Percentiles rank a stretch among this genome's conserved stretches.
These are phyloP conservation scores for Cyberlindnera samutprakarnensis DNA, from an alignment of 805 yeast species.

Conservation along the genomic window DNA sequence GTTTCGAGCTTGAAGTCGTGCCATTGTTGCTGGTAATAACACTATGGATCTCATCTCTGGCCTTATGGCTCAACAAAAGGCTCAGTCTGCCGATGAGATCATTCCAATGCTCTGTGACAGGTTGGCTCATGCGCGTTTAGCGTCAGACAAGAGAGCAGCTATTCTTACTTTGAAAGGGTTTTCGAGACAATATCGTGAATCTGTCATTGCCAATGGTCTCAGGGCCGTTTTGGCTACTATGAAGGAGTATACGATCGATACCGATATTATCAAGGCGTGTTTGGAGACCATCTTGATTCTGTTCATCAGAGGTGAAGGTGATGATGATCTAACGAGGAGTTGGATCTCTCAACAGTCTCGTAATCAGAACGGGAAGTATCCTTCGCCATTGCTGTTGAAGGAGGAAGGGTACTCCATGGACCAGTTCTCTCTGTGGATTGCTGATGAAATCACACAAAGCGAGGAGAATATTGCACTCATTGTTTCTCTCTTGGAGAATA, in stretches of 20 bases:
- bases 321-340: conserved; percentile 56
- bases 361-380: conserved; percentile 67
- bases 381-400: conserved; percentile 59
- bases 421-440: conserved; percentile 89
- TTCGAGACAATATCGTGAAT: conserved; percentile 81
- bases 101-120: conserved; percentile 87
- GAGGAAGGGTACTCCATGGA: conserved; percentile 45
- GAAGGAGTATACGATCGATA: conserved; percentile 58
- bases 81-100: conserved; percentile 67
- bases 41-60: conserved; percentile 38
- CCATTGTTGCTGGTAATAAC: too few relatives aligned
- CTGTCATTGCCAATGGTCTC: conserved; percentile 82
- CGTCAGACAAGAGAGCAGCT: conserved; percentile 87
- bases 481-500: conserved; percentile 39
- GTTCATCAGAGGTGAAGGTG: conserved; percentile 63
- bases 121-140: conserved; percentile 68
- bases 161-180: conserved; percentile 83
- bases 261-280: conserved; percentile 66
- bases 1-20: too few relatives aligned
- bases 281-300: conserved; percentile 80
- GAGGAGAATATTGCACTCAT: conserved; percentile 22
- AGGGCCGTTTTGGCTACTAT: conserved; percentile 65
- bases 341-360: conserved; percentile 75
- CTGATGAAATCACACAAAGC: conserved; percentile 81
- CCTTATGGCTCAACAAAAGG: conserved; percentile 38